phyloP scores from a whole-genome alignment of 1,284 basidiomycete genomes.

The Austroboletus niveus region DNA sequence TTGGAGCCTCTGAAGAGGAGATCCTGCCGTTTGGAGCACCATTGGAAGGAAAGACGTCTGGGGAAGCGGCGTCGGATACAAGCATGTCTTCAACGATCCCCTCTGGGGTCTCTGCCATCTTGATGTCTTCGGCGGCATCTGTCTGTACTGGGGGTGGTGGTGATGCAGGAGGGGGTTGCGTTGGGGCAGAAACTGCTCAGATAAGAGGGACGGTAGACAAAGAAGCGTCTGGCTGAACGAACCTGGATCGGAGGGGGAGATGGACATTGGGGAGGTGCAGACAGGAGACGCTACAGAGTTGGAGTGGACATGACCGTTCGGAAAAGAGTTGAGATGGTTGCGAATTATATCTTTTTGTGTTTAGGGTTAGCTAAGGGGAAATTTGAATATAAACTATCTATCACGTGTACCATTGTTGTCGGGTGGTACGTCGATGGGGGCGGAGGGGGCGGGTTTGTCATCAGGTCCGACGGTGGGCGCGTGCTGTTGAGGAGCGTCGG shows the following conservation, averaged over 20 bases:
- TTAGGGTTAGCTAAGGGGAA: slow-evolving; percentile 48
- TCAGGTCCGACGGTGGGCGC: slow-evolving; percentile 30
- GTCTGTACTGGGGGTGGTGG: slow-evolving; percentile 48
- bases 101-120: slow-evolving; percentile 41
- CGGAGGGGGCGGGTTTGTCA: slow-evolving; percentile 32
- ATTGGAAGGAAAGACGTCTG: slow-evolving; percentile 4
- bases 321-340: slow-evolving; percentile 47
- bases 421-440: slow-evolving; percentile 35
- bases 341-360: slow-evolving; percentile 53
- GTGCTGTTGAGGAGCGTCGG: slow-evolving; percentile 40
- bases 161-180: slow-evolving; percentile 44
- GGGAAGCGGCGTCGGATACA: slow-evolving; percentile 16
- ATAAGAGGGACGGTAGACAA: slow-evolving; percentile 24
- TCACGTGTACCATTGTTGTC: slow-evolving; percentile 35
- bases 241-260: slow-evolving; percentile 52
- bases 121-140: slow-evolving; percentile 51
- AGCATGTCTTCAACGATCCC: slow-evolving; percentile 17
- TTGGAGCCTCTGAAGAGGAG: slow-evolving; percentile 21
- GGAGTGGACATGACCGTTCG: slow-evolving; percentile 63
- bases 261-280: slow-evolving; percentile 37
- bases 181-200: slow-evolving; percentile 44
- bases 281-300: slow-evolving; percentile 41
- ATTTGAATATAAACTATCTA: slow-evolving; percentile 29
- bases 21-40: slow-evolving; percentile 16
- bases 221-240: slow-evolving; percentile 26